Evolutionary conservation across 805 yeast species (phyloP).

Genomic region (Lachancea mirantina): DNA sequence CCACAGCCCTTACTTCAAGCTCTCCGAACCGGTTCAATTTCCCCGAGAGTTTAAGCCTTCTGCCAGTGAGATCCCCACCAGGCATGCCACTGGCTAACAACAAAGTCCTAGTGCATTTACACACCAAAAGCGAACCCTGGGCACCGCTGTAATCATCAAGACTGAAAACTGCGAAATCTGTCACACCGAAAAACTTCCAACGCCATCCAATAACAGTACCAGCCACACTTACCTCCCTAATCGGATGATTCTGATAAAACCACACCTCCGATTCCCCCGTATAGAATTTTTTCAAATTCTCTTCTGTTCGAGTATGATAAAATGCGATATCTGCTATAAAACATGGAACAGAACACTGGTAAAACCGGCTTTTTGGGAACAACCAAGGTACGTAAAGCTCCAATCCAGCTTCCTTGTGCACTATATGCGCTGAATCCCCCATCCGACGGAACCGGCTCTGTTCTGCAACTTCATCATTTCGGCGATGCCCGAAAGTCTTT

Average conservation of each 20-base stretch:
- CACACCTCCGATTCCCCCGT: slow-evolving; percentile 13
- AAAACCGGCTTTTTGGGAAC: slow-evolving; percentile 31
- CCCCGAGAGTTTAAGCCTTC: slow-evolving; percentile 28
- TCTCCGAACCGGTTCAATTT: slow-evolving; percentile 19
- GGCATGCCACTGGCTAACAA: slow-evolving; percentile 20
- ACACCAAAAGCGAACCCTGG: slow-evolving; percentile 14
- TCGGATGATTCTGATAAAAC: slow-evolving; percentile 39
- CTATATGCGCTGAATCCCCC: slow-evolving; percentile 18
- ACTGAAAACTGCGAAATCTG: slow-evolving; percentile 17
- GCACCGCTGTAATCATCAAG: slow-evolving; percentile 21
- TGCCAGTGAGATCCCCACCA: slow-evolving; percentile 18
- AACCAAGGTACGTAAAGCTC: slow-evolving; percentile 32
- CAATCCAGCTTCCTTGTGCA: slow-evolving; percentile 17
- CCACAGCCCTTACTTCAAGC: slow-evolving; percentile 26
- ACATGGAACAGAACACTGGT: slow-evolving; percentile 26
- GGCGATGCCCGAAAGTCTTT: slow-evolving; percentile 7
- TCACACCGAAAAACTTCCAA: slow-evolving; percentile 12
- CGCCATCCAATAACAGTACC: slow-evolving; percentile 33
- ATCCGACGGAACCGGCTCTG: slow-evolving; percentile 3
- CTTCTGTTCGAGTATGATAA: slow-evolving; percentile 13
- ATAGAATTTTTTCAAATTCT: slow-evolving; percentile 26
- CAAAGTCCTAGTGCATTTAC: slow-evolving; percentile 21
- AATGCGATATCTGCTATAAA: slow-evolving; percentile 26
- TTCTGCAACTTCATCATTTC: not conserved
- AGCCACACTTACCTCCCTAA: slow-evolving; percentile 28